Percentiles rank a stretch among this genome's conserved stretches.
phyloP scores from a whole-genome alignment of 2,329 filamentous ascomycete genomes.

The Penicillium sp. region DNA sequence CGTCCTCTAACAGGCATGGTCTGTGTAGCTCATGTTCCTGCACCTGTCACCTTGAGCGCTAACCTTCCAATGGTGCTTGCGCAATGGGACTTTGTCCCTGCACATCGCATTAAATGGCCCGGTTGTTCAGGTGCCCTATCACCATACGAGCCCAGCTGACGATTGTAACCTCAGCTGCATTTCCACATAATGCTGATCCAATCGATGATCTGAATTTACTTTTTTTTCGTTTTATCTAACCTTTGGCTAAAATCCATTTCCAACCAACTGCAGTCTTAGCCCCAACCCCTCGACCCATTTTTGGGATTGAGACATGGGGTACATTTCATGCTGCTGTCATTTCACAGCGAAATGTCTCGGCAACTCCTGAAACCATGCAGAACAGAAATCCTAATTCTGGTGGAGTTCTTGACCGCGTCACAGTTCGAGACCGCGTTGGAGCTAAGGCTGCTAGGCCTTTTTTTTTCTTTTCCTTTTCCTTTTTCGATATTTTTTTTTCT shows the following conservation, averaged over 20 bases:
- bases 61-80: conserved; percentile 6
- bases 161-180: not conserved
- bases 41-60: conserved; percentile 4
- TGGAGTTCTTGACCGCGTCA: not conserved
- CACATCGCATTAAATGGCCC: not conserved
- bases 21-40: conserved; percentile 1
- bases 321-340: not conserved
- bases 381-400: not conserved
- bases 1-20: conserved; percentile 17
- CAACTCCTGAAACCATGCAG: conserved; percentile 1
- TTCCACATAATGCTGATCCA: not conserved
- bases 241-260: not conserved
- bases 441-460: not conserved
- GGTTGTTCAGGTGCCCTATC: not conserved
- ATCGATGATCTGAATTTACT: not conserved
- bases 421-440: not conserved
- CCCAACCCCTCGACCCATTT: not conserved
- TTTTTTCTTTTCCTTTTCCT: not conserved
- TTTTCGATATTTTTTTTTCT: not conserved
- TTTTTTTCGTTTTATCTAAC: not conserved
- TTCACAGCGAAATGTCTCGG: not conserved
- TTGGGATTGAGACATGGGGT: conserved; percentile 4
- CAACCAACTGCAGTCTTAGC: not conserved
- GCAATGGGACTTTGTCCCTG: not conserved
- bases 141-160: not conserved